Evolutionary conservation across 257 asterid genomes (phyloP).

Genomic region (Ilex asprella): DNA sequence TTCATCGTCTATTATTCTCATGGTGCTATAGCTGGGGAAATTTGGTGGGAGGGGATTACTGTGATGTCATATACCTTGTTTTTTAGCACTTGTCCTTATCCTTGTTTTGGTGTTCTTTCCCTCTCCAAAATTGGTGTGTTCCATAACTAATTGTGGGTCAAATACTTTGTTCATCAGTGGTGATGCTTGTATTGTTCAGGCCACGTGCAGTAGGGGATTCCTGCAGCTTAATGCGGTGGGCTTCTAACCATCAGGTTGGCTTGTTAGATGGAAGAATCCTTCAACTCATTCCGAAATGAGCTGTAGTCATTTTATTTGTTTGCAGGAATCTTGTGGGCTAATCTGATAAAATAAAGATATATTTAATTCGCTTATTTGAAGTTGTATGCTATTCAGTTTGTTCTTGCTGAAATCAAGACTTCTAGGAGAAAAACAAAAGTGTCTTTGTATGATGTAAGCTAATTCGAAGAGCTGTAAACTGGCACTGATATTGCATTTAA

Average conservation of each 20-base stretch:
- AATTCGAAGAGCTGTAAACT: no score
- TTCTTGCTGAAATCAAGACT: no score
- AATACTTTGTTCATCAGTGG: constrained; percentile 21
- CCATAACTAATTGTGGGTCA: constrained; percentile 18
- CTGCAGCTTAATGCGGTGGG: constrained; percentile 43
- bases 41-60: neutral
- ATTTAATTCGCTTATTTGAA: no score
- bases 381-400: no score
- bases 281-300: constrained; percentile 9
- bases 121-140: constrained; percentile 7
- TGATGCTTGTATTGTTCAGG: constrained; percentile 42
- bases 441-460: no score
- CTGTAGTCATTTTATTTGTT: neutral
- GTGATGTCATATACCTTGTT: constrained; percentile 4
- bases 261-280: constrained; percentile 32
- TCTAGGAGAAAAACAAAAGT: no score
- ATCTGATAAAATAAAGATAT: no score
- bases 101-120: constrained; percentile 1
- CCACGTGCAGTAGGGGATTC: constrained; percentile 35
- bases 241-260: constrained; percentile 24
- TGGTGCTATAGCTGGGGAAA: no score
- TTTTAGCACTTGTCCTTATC: neutral
- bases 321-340: neutral
- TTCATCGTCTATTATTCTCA: constrained; percentile 1
- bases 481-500: no score